These are phyloP conservation scores for Chaetomiaceae sp. DNA, from an alignment of 2,329 filamentous ascomycete species.

Conservation along the genomic window DNA sequence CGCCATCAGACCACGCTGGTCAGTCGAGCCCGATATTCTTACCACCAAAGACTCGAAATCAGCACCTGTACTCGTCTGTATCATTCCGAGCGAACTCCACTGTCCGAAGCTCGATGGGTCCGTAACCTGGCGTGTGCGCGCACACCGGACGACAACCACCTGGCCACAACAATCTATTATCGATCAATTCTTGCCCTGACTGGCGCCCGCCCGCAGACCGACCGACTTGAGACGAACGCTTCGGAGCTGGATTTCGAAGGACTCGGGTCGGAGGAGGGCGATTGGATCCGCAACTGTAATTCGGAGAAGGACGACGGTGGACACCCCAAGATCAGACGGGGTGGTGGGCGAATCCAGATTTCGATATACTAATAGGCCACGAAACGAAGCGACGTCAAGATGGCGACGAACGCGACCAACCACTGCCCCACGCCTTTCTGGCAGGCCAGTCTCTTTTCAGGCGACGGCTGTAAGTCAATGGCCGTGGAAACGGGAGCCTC, in stretches of 20 bases:
- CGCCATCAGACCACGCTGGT: conserved; percentile 3
- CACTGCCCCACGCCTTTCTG: conserved; percentile 24
- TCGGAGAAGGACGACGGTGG: no score
- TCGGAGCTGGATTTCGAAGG: conserved; percentile 6
- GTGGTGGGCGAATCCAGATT: not conserved
- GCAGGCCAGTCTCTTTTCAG: conserved; percentile 12
- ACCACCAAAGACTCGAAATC: not conserved
- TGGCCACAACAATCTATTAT: not conserved
- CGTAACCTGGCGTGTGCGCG: conserved; percentile 1
- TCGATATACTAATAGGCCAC: not conserved
- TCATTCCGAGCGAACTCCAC: not conserved
- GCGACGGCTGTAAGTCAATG: conserved; percentile 26
- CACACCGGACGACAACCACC: not conserved
- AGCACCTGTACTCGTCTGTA: not conserved
- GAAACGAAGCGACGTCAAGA: not conserved
- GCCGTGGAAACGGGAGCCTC: not conserved
- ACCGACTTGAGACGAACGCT: not conserved
- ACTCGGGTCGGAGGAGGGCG: not conserved
- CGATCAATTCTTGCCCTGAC: not conserved
- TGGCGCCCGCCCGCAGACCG: not conserved
- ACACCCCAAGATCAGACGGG: not conserved
- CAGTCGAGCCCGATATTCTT: not conserved
- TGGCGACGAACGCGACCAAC: conserved; percentile 7
- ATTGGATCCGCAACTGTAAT: not conserved
- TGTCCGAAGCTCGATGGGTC: conserved; percentile 16